These are phyloP conservation scores for Chaetoceros muelleri DNA, from an alignment of 108 stramenopile genomes.

Conservation along the genomic window DNA sequence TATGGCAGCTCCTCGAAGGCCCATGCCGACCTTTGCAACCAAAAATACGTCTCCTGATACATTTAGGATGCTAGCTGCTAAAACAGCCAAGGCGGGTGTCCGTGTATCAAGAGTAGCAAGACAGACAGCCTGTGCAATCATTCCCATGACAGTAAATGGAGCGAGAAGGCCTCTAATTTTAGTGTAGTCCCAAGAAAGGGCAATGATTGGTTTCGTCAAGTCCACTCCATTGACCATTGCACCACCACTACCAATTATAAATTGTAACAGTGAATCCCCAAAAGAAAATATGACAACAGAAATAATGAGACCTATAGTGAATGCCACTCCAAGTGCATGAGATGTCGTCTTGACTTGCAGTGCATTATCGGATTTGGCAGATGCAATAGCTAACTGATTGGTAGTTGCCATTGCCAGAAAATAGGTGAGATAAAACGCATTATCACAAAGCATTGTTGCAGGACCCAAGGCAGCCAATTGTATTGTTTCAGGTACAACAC, in stretches of 20 bases:
- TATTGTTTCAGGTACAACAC: slow-evolving; percentile 22
- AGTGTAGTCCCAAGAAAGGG: slow-evolving; percentile 50
- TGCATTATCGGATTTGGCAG: slow-evolving; percentile 44
- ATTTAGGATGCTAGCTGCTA: slow-evolving; percentile 56
- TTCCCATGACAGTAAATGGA: slow-evolving; percentile 52
- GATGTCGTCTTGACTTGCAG: slow-evolving; percentile 32
- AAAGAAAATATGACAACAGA: slow-evolving; percentile 23
- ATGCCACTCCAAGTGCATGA: slow-evolving; percentile 57
- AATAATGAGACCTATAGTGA: slow-evolving; percentile 36
- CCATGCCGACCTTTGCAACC: slow-evolving; percentile 35
- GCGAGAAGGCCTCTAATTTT: slow-evolving; percentile 56
- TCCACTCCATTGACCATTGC: slow-evolving; percentile 11
- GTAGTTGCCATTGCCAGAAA: slow-evolving; percentile 91
- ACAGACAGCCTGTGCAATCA: slow-evolving; percentile 68
- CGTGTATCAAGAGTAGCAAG: slow-evolving; percentile 60
- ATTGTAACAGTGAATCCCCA: slow-evolving; percentile 31
- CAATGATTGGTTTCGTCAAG: slow-evolving; percentile 24
- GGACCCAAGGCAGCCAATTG: slow-evolving; percentile 92
- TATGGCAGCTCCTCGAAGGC: slow-evolving; percentile 57
- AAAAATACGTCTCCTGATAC: slow-evolving; percentile 60
- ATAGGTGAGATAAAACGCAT: slow-evolving; percentile 61
- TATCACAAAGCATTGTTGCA: slow-evolving; percentile 85
- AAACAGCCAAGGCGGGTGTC: slow-evolving; percentile 73
- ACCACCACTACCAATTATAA: slow-evolving; percentile 37
- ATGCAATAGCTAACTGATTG: slow-evolving; percentile 66